Conservation (phyloP, 2,329 filamentous ascomycete genomes). For the Metarhizium album region DNA sequence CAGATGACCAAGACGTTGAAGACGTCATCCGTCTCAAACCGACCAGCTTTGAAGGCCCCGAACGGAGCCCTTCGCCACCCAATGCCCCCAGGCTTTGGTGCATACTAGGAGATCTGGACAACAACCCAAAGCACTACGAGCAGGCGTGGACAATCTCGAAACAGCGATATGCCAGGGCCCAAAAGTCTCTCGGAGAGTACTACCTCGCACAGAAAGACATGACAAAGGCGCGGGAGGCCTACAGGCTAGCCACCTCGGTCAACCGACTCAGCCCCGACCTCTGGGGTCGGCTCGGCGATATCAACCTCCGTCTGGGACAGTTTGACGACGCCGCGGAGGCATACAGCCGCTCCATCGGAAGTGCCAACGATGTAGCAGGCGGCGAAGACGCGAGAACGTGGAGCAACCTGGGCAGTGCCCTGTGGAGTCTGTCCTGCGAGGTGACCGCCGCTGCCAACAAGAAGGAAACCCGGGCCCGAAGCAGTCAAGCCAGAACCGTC, state of each 20-base stretch:
- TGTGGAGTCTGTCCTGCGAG: conserved; percentile 58
- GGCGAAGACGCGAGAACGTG: conserved; percentile 86
- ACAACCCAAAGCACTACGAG: conserved; percentile 63
- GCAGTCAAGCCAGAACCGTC: conserved; percentile 10
- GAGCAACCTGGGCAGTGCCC: conserved; percentile 83
- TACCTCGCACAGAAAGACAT: conserved; percentile 59
- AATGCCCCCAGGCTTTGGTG: conserved; percentile 86
- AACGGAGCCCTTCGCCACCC: conserved; percentile 57
- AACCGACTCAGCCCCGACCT: conserved; percentile 74
- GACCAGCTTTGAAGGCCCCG: conserved; percentile 47
- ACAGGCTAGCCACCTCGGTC: conserved; percentile 62
- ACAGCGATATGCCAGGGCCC: conserved; percentile 71
- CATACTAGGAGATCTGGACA: conserved; percentile 83
- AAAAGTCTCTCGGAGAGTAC: conserved; percentile 74
- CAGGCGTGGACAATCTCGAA: conserved; percentile 82
- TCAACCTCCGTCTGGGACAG: conserved; percentile 64
- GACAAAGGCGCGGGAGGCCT: conserved; percentile 62
- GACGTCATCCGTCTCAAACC: conserved; percentile 48
- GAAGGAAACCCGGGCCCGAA: conserved; percentile 16
- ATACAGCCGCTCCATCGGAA: conserved; percentile 70
- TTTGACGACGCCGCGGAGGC: conserved; percentile 74
- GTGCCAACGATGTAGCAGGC: conserved; percentile 49
- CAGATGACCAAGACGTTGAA: conserved; percentile 39
- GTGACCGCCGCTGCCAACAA: conserved; percentile 31
- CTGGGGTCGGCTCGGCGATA: conserved; percentile 88